Conservation (phyloP, 345 rosid genomes). For the Aurinia saxatilis region DNA sequence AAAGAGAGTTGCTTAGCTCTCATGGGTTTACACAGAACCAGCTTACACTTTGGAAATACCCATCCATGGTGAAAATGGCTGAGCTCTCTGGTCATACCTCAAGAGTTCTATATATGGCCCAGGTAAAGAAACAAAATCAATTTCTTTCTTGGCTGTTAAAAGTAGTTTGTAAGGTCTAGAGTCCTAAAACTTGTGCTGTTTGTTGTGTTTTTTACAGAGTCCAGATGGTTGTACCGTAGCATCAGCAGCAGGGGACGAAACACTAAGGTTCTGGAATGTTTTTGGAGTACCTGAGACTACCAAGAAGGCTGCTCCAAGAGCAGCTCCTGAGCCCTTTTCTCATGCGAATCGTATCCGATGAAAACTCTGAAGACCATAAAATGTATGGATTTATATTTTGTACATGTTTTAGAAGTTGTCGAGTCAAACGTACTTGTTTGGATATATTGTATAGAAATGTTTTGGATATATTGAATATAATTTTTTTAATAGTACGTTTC, state of each 20-base stretch:
- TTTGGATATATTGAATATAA: too few species aligned
- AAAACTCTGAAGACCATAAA: constrained; percentile 7
- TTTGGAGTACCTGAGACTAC: constrained; percentile 47
- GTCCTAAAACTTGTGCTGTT: constrained; percentile 2
- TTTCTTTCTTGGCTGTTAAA: neutral
- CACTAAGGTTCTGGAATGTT: too few species aligned
- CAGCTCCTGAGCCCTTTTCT: constrained; percentile 46
- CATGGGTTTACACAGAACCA: constrained; percentile 33
- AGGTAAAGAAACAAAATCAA: constrained; percentile 9
- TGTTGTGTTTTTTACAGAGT: constrained; percentile 31
- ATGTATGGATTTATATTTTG: neutral
- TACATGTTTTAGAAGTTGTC: neutral
- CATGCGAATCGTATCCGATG: constrained; percentile 49
- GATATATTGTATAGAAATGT: too few species aligned
- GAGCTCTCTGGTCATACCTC: constrained; percentile 36
- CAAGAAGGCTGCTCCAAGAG: too few species aligned
- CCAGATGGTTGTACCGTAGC: too few species aligned
- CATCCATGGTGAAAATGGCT: too few species aligned
- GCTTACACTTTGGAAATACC: constrained; percentile 32
- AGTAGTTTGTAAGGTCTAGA: neutral
- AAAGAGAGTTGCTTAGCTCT: constrained; percentile 34
- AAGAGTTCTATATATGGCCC: constrained; percentile 29
- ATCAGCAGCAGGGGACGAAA: too few species aligned
- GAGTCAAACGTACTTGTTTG: neutral
- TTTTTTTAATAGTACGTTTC: too few species aligned